phyloP scores from a whole-genome alignment of 2,329 filamentous ascomycete genomes.

The Aureobasidium melanogenum region DNA sequence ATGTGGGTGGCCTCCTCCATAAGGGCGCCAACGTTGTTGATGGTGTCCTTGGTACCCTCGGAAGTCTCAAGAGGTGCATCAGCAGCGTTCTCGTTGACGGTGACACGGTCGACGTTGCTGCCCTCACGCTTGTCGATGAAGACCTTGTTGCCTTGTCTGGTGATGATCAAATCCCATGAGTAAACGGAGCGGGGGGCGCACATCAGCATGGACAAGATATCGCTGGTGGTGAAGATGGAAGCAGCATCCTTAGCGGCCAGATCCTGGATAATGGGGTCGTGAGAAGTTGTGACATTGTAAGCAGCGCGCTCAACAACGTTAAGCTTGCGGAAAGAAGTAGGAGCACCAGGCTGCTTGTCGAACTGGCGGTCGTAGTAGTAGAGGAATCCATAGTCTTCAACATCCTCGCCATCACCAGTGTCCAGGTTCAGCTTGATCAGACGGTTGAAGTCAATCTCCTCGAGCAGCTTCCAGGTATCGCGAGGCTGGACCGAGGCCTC shows the following conservation, averaged over 20 bases:
- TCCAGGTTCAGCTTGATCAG: conserved; percentile 93
- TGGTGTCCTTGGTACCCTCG: conserved; percentile 84
- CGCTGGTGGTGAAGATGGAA: conserved; percentile 93
- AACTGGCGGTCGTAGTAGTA: conserved; percentile 96
- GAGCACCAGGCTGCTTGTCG: conserved; percentile 81
- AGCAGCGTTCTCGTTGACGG: conserved; percentile 96
- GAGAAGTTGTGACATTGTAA: conserved; percentile 96
- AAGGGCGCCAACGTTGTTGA: conserved; percentile 89
- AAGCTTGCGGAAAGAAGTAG: conserved; percentile 79
- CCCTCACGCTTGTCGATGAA: conserved; percentile 98
- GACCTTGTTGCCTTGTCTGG: conserved; percentile 89
- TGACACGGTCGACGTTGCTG: conserved; percentile 90
- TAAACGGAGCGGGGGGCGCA: conserved; percentile 94
- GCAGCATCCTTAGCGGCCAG: conserved; percentile 92
- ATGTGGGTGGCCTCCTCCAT: conserved; percentile 98
- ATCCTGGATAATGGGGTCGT: conserved; percentile 94
- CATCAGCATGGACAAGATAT: conserved; percentile 98
- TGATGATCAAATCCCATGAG: conserved; percentile 95
- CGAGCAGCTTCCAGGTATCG: conserved; percentile 87
- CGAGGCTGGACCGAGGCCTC: conserved; percentile 96
- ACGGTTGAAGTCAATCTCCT: conserved; percentile 98
- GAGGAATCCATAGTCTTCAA: conserved; percentile 93
- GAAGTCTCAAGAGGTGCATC: conserved; percentile 87
- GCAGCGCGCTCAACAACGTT: conserved; percentile 84
- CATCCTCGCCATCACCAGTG: conserved; percentile 85